Evolutionary conservation across 768 basidiomycete genomes (phyloP), one percentile per base, ranked within the genome.

Genomic region (Phylloporus scabripes): DNA sequence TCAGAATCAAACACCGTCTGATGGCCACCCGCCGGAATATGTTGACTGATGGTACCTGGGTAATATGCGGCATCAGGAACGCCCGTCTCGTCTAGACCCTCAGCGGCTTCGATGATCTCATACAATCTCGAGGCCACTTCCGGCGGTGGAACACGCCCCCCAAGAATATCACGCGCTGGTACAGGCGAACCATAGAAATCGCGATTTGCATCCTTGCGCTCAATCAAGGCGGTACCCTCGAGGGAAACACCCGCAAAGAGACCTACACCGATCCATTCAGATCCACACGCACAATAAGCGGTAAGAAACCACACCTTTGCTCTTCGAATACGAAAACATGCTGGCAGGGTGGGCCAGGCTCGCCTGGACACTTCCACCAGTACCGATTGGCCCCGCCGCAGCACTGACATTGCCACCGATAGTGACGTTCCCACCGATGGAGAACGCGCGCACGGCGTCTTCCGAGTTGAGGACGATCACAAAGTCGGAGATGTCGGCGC

Each of bases 311-410:
- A 7, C 57, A 91, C 92, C 92, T 72, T 92, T 94, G 11, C 91
- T 93, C 69, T 93, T 90, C 9, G 91, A 93, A 66, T 96, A 95
- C 53, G 89, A 92, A 70, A 96, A 99, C 90, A 97, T 94, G 5
- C 93, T 93, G 17, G 94, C 84, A 0, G 95, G 95, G 68, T 94
- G 91, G 5, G 92, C 91, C 36, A 95, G 73, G 3, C 81, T 83
- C 1, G 92, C 82, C 58, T 92, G 85, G 0, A 96, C 81, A 51
- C 88, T 87, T 4, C 89, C 95, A 5, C 94, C 94, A 0, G 95
- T 96, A 1, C 94, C 95, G 51, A 97, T 87, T 0, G 94, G 94
- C 1, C 94, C 94, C 7, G 93, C 93, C 0, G 85, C 74, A 2
- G 88, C 92, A 55, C 80, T 82, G 62, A 92, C 76, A 59, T 85